Evolutionary conservation across 768 basidiomycete genomes (phyloP).

Genomic region (Leccinum disarticulatum): DNA sequence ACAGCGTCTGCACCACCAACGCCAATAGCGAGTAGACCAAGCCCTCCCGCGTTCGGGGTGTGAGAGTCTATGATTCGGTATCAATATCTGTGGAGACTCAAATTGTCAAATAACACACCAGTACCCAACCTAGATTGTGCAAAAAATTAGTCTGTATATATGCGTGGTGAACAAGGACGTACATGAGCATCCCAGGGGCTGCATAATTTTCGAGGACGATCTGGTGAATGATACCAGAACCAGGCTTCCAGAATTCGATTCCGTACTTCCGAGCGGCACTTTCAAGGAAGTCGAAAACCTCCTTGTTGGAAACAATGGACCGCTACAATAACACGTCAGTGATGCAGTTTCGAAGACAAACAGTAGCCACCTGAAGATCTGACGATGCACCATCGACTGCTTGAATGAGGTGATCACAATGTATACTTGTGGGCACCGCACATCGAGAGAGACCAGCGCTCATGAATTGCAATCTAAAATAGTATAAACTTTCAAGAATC

Average conservation of each 20-base stretch:
- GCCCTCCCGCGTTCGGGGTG: conserved; percentile 96
- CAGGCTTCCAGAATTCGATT: conserved; percentile 98
- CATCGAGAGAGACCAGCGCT: conserved; percentile 84
- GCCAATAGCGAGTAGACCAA: conserved; percentile 95
- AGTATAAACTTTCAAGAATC: conserved; percentile 6
- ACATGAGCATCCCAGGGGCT: conserved; percentile 93
- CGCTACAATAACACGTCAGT: conserved; percentile 43
- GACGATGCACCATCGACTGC: conserved; percentile 84
- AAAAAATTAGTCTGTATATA: conserved; percentile 5
- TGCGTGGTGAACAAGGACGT: conserved; percentile 23
- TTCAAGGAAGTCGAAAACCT: conserved; percentile 96
- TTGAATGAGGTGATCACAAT: conserved; percentile 98
- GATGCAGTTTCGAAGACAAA: not conserved
- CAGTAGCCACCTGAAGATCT: conserved; percentile 68
- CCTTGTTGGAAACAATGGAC: conserved; percentile 86
- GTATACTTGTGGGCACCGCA: conserved; percentile 89
- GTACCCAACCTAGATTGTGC: conserved; percentile 68
- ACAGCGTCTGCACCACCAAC: conserved; percentile 99
- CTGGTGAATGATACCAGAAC: conserved; percentile 90
- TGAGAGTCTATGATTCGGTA: conserved; percentile 71
- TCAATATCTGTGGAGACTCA: not conserved
- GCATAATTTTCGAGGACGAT: conserved; percentile 98
- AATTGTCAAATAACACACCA: conserved; percentile 42
- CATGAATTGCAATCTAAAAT: conserved; percentile 88
- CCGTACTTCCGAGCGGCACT: conserved; percentile 89